Conservation (phyloP, 345 rosid species). For the Sonneratia alba region DNA sequence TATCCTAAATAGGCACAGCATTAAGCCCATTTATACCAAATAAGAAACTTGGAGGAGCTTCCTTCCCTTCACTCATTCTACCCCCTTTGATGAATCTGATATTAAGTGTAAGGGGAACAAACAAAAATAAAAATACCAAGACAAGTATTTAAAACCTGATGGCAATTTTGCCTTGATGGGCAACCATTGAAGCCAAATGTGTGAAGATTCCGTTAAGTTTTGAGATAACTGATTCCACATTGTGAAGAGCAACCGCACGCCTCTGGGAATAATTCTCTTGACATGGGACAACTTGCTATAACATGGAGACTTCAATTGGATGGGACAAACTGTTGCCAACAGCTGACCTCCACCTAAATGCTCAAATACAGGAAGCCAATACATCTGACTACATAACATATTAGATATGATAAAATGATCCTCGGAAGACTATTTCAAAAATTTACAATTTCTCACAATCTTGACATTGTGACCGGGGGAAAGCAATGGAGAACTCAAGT, state of each 20-base stretch:
- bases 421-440: neutral
- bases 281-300: conserved; percentile 71
- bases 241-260: conserved; percentile 69
- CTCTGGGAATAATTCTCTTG: conserved; percentile 66
- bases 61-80: neutral
- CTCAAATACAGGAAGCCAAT: neutral
- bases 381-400: neutral
- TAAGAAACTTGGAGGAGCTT: neutral
- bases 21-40: neutral
- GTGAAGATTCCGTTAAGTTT: conserved; percentile 87
- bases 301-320: conserved; percentile 81
- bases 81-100: neutral
- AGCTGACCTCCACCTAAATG: conserved; percentile 61
- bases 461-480: neutral
- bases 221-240: conserved; percentile 75
- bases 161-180: conserved; percentile 83
- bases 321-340: conserved; percentile 55
- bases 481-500: neutral
- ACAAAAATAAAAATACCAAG: neutral
- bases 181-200: conserved; percentile 82
- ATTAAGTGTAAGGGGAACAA: neutral
- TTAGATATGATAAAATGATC: neutral
- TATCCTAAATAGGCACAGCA: neutral
- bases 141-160: conserved; percentile 37
- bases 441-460: too few relatives aligned